These are phyloP conservation scores for Mycena kentingensis DNA, from an alignment of 768 basidiomycete species.

Conservation along the genomic window DNA sequence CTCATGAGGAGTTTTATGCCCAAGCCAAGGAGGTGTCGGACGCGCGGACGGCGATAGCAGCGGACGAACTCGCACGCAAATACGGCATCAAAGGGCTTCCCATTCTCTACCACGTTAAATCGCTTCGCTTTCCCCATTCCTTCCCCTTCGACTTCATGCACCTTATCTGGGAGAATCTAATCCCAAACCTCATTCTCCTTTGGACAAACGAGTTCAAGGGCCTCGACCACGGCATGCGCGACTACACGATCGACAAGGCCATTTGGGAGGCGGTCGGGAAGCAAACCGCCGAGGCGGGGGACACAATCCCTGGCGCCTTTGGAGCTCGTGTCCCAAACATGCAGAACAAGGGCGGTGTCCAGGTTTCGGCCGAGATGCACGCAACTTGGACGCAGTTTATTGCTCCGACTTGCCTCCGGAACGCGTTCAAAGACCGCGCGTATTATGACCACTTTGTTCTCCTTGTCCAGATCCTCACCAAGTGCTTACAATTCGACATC, in stretches of 20 bases:
- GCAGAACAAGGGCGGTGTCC: constrained; percentile 18
- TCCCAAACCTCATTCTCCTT: too few species aligned
- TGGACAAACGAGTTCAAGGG: too few species aligned
- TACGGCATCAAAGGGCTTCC: constrained; percentile 30
- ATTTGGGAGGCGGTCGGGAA: too few species aligned
- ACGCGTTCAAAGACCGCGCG: constrained; percentile 21
- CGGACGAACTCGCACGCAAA: constrained; percentile 10
- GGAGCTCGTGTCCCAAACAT: constrained; percentile 29
- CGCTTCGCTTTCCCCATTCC: constrained; percentile 28
- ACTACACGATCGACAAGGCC: too few species aligned
- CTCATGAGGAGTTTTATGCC: constrained; percentile 20
- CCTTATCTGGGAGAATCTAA: constrained; percentile 3
- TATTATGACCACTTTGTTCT: constrained; percentile 38
- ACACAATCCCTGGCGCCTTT: constrained; percentile 31
- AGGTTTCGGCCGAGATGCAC: constrained; percentile 31
- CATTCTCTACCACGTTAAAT: constrained; percentile 24
- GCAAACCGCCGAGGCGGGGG: too few species aligned
- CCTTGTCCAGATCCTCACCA: constrained; percentile 30
- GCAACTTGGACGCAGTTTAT: constrained; percentile 32
- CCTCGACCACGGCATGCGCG: too few species aligned
- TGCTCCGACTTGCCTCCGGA: constrained; percentile 30
- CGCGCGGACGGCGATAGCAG: constrained; percentile 1
- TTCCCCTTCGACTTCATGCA: constrained; percentile 44
- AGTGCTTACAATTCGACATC: constrained; percentile 33
- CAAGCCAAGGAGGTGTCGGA: constrained; percentile 12